These are phyloP conservation scores for Isabelozyma rhagii DNA, from an alignment of 805 yeast genomes.

Conservation along the genomic window DNA sequence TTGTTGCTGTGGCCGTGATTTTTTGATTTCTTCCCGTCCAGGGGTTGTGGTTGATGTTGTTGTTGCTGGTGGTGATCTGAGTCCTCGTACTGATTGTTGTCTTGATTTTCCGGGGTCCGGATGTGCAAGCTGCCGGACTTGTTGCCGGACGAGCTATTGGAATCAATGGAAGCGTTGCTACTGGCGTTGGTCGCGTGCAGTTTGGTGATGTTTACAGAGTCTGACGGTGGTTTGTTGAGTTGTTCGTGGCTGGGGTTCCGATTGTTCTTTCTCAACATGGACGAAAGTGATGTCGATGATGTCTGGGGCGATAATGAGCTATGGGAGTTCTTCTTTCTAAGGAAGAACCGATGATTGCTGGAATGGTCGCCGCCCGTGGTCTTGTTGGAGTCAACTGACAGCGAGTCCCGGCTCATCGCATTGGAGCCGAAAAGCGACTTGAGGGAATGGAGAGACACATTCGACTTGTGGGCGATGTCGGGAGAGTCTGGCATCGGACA, in stretches of 20 bases:
- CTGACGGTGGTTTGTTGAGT: background rate
- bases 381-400: background rate
- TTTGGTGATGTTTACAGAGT: background rate
- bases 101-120: background rate
- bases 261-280: constrained; percentile 5
- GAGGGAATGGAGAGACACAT: constrained; percentile 1
- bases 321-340: constrained; percentile 19
- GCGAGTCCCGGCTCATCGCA: background rate
- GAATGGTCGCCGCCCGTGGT: background rate
- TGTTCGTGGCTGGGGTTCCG: constrained; percentile 3
- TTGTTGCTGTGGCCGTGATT: background rate
- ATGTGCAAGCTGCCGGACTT: background rate
- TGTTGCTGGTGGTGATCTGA: background rate
- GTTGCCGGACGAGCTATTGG: background rate
- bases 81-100: background rate
- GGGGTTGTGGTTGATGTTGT: background rate
- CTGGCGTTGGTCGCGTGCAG: background rate
- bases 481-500: background rate
- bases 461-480: background rate
- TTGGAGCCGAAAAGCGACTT: background rate
- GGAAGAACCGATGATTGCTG: constrained; percentile 21
- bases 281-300: constrained; percentile 17
- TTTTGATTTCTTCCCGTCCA: background rate
- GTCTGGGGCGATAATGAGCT: constrained; percentile 23
- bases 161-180: background rate